Conservation (phyloP, 805 yeast genomes). For the Kockiozyma suomiensis region DNA sequence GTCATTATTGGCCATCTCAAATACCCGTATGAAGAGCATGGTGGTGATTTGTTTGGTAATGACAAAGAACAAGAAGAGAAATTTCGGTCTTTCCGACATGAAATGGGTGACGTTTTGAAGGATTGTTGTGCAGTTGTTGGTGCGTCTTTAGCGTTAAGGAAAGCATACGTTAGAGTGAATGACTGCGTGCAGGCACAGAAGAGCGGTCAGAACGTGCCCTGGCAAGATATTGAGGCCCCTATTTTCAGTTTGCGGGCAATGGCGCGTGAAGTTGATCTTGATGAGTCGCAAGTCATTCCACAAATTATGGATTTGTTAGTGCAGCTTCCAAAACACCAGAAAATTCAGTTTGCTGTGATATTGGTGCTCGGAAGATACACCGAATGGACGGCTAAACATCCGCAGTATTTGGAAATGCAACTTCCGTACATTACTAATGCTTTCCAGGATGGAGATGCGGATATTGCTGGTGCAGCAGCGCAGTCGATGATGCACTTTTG, state of each 20-base stretch:
- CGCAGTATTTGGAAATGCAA: slow-evolving; percentile 78
- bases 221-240: slow-evolving; percentile 92
- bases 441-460: slow-evolving; percentile 50
- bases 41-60: slow-evolving; percentile 56
- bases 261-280: slow-evolving; percentile 83
- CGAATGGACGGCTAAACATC: slow-evolving; percentile 89
- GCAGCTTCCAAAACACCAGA: slow-evolving; percentile 79
- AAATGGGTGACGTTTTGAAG: slow-evolving; percentile 96
- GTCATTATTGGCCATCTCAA: slow-evolving; percentile 69
- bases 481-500: slow-evolving; percentile 94
- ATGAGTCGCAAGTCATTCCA: slow-evolving; percentile 70
- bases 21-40: slow-evolving; percentile 62
- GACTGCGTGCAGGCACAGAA: slow-evolving; percentile 42
- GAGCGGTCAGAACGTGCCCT: slow-evolving; percentile 49
- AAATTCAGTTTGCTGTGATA: slow-evolving; percentile 89
- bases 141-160: slow-evolving; percentile 63
- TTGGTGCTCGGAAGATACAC: slow-evolving; percentile 94
- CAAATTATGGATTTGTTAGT: slow-evolving; percentile 69
- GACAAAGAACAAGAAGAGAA: slow-evolving; percentile 87
- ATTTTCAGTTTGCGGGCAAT: slow-evolving; percentile 86
- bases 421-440: slow-evolving; percentile 82
- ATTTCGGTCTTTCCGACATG: slow-evolving; percentile 91
- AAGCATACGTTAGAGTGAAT: slow-evolving; percentile 68
- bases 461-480: slow-evolving; percentile 80
- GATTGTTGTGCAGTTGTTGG: slow-evolving; percentile 94